Conservation (phyloP, 805 yeast species). For the Candida caryicola region DNA sequence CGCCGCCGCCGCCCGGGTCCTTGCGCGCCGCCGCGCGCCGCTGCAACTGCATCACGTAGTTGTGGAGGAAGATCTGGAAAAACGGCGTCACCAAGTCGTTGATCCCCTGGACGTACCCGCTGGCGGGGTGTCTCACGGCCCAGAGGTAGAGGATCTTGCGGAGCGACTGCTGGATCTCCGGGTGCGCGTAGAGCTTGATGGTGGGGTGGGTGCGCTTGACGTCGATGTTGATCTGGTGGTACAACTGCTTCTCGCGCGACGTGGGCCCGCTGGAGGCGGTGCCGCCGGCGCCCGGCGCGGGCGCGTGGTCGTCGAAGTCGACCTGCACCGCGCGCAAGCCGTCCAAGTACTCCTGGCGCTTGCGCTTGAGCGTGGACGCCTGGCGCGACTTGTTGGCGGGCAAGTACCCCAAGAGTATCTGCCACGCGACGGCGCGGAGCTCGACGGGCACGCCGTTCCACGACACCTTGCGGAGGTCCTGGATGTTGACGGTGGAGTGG, state of each 20-base stretch:
- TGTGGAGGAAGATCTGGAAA: constrained; percentile 76
- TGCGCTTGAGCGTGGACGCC: constrained; percentile 63
- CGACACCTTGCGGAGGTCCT: constrained; percentile 70
- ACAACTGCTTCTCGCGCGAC: constrained; percentile 64
- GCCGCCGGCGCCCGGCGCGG: constrained; percentile 14
- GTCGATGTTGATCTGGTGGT: constrained; percentile 95
- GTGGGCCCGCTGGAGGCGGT: no score
- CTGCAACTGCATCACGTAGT: constrained; percentile 52
- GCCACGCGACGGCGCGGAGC: constrained; percentile 85
- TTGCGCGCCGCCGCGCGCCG: constrained; percentile 14
- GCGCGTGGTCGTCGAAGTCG: constrained; percentile 28
- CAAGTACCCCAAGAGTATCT: constrained; percentile 79
- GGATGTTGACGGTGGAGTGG: constrained; percentile 56
- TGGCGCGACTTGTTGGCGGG: constrained; percentile 84
- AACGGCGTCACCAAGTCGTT: constrained; percentile 93
- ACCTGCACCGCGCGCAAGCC: constrained; percentile 67
- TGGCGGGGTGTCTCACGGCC: constrained; percentile 97
- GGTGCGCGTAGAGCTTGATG: constrained; percentile 64
- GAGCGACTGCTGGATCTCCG: constrained; percentile 71
- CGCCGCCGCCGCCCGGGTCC: no score
- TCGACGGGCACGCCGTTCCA: constrained; percentile 94
- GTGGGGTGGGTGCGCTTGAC: constrained; percentile 92
- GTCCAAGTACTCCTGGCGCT: constrained; percentile 80
- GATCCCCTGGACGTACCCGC: constrained; percentile 97
- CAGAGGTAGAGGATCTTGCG: constrained; percentile 83